A percentile compares a stretch with the other conserved stretches of the same genome.
Evolutionary conservation across 495 filamentous ascomycete species (phyloP).

Genomic region (Xeromyces bisporus): DNA sequence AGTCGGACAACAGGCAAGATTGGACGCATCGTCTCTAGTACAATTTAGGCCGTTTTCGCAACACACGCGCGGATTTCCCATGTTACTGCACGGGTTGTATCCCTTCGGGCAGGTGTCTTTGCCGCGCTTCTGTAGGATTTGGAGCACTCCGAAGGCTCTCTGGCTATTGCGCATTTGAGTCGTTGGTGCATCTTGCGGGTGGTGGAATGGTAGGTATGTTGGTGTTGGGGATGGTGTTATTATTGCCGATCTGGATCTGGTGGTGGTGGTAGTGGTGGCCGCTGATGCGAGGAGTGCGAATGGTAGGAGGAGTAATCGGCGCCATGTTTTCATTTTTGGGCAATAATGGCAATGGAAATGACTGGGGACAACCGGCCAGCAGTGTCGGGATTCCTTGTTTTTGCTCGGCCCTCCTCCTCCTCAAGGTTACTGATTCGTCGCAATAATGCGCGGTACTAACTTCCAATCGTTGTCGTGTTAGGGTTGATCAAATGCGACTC

Average conservation of each 20-base stretch:
- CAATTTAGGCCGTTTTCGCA: conserved; percentile 37
- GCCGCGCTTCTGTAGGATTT: conserved; percentile 17
- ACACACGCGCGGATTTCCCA: conserved; percentile 36
- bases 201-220: conserved; percentile 15
- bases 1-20: conserved; percentile 50
- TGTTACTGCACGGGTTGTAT: conserved; percentile 33
- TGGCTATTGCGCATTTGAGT: conserved; percentile 5
- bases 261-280: too few relatives aligned
- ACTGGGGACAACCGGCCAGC: too few relatives aligned
- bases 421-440: neutral
- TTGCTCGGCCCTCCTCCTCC: neutral
- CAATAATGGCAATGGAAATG: neutral
- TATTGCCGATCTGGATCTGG: too few relatives aligned
- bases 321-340: conserved; percentile 21
- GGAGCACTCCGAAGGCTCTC: conserved; percentile 23
- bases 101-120: conserved; percentile 32
- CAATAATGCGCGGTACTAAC: too few relatives aligned
- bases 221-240: too few relatives aligned
- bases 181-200: conserved; percentile 11
- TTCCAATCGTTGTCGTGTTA: conserved; percentile 1
- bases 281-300: conserved; percentile 21
- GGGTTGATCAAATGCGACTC: neutral
- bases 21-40: conserved; percentile 37
- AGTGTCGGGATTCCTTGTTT: too few relatives aligned
- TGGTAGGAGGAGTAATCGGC: conserved; percentile 24